Percentiles rank a stretch among this genome's conserved stretches.
Conservation (phyloP, 108 stramenopile species). For the Nitzschia putrida region DNA sequence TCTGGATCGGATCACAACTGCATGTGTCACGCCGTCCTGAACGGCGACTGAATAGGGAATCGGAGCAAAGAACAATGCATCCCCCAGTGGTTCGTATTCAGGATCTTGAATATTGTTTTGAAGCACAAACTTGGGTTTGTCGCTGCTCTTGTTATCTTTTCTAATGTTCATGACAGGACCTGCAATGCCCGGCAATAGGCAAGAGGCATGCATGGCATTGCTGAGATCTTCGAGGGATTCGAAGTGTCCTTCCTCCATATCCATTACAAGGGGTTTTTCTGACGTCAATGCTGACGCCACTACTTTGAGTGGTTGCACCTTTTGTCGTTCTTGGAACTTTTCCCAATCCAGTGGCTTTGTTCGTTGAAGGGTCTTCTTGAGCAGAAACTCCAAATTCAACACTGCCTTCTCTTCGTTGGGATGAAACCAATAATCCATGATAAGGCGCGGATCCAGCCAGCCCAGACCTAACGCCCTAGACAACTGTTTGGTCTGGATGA, state of each 20-base stretch:
- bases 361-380: slow-evolving; percentile 77
- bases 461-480: slow-evolving; percentile 86
- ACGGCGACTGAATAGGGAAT: slow-evolving; percentile 85
- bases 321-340: slow-evolving; percentile 76
- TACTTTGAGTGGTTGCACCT: slow-evolving; percentile 85
- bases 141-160: slow-evolving; percentile 9
- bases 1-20: slow-evolving; percentile 84
- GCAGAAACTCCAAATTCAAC: slow-evolving; percentile 84
- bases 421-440: slow-evolving; percentile 75
- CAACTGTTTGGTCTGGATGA: slow-evolving; percentile 86
- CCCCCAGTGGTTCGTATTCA: slow-evolving; percentile 82
- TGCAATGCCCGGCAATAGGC: slow-evolving; percentile 92
- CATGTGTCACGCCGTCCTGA: slow-evolving; percentile 91
- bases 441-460: slow-evolving; percentile 77
- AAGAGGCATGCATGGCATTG: slow-evolving; percentile 86
- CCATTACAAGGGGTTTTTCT: slow-evolving; percentile 72
- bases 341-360: slow-evolving; percentile 92
- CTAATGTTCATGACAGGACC: slow-evolving; percentile 83
- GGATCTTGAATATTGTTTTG: slow-evolving; percentile 51
- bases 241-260: slow-evolving; percentile 79
- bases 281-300: slow-evolving; percentile 82
- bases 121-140: slow-evolving; percentile 50
- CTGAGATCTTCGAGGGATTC: slow-evolving; percentile 75
- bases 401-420: slow-evolving; percentile 83
- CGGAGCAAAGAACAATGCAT: slow-evolving; percentile 90